Conservation (phyloP, 176 grass and related monocot genomes). For the Oryza australiensis region DNA sequence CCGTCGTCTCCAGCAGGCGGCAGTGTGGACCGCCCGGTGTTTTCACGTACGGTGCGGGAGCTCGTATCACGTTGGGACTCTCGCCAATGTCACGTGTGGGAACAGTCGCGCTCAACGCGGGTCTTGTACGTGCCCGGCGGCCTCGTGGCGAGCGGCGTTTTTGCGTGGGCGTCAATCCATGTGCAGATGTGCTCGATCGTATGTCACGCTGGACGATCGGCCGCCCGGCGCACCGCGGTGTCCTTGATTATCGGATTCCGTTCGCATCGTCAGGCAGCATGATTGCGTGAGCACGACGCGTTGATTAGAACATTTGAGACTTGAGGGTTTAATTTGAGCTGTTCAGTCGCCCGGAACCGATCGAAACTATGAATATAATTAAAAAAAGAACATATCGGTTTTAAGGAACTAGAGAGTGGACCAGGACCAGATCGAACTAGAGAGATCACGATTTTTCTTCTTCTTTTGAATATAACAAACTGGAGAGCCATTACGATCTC, state of each 20-base stretch:
- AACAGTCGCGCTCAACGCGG: background rate
- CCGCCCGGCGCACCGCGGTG: background rate
- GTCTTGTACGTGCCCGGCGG: background rate
- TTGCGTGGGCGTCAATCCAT: background rate
- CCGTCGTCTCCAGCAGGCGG: background rate
- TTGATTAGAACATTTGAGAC: background rate
- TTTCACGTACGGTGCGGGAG: background rate
- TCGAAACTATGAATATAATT: background rate
- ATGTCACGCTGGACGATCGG: constrained; percentile 11
- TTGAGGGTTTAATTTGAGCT: background rate
- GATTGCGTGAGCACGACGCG: constrained; percentile 1
- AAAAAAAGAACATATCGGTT: background rate
- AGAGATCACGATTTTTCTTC: background rate
- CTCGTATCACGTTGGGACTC: background rate
- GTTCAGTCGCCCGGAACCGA: background rate
- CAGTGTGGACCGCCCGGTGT: too few species aligned
- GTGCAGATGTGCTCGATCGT: constrained; percentile 36
- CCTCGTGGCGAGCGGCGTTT: background rate
- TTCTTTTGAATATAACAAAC: background rate
- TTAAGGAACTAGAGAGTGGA: background rate
- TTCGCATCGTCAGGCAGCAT: background rate
- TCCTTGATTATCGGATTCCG: constrained; percentile 1
- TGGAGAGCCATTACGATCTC: background rate
- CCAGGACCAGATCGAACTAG: background rate
- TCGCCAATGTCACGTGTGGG: background rate